Evolutionary conservation across 768 basidiomycete genomes (phyloP).

Genomic region (Tephrocybe sp.): DNA sequence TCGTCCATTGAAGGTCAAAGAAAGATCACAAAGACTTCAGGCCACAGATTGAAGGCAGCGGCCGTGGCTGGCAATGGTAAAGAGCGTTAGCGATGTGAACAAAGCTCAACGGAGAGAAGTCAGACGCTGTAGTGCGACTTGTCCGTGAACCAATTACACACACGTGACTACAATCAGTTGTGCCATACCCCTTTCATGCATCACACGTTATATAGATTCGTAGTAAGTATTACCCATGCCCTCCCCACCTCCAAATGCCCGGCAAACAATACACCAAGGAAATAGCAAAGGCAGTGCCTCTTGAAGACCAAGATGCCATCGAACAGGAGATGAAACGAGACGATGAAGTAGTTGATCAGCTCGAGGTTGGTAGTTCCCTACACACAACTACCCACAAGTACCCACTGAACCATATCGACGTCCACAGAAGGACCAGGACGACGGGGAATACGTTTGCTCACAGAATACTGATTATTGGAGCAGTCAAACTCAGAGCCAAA

Average conservation of each 20-base stretch:
- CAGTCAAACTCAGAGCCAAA: not conserved
- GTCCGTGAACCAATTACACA: slow-evolving; percentile 17
- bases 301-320: too few relatives aligned
- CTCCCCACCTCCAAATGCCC: not conserved
- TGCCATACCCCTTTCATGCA: not conserved
- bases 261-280: not conserved
- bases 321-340: too few relatives aligned
- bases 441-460: slow-evolving; percentile 6
- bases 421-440: too few relatives aligned
- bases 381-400: too few relatives aligned
- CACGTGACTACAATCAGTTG: slow-evolving; percentile 12
- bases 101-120: not conserved
- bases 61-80: slow-evolving; percentile 1
- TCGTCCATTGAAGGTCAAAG: slow-evolving; percentile 31
- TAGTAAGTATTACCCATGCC: too few relatives aligned
- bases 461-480: not conserved
- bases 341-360: too few relatives aligned
- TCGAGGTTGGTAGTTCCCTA: not conserved
- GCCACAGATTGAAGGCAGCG: not conserved
- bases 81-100: not conserved
- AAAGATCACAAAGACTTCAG: not conserved
- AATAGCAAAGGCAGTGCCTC: too few relatives aligned
- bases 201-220: not conserved
- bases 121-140: not conserved
- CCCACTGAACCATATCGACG: too few relatives aligned